Evolutionary conservation across 164 flowering plant species (phyloP).

Genomic region (Magnolia changhungtana): DNA sequence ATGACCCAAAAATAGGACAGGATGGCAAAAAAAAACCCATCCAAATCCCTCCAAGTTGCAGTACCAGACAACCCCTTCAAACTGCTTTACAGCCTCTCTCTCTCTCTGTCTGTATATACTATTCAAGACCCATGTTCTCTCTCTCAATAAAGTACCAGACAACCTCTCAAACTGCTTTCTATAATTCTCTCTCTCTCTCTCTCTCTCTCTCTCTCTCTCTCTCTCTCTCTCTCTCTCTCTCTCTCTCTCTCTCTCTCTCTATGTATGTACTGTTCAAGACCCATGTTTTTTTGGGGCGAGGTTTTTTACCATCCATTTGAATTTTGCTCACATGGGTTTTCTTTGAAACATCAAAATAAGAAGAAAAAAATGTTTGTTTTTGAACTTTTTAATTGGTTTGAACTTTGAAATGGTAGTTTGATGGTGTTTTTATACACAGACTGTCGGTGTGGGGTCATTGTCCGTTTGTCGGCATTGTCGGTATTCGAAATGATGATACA

Average conservation of each 20-base stretch:
- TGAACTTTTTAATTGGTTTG: constrained; percentile 9
- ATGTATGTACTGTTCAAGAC: no score
- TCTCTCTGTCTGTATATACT: background rate
- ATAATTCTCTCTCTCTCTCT: no score
- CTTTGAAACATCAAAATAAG: constrained; percentile 1
- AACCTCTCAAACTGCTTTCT: no score
- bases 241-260: no score
- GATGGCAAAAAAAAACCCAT: constrained; percentile 1
- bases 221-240: no score
- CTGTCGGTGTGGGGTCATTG: constrained; percentile 44
- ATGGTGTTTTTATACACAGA: constrained; percentile 3
- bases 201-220: background rate
- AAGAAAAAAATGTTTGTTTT: background rate
- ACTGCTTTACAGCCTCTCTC: constrained; percentile 47
- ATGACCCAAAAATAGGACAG: background rate
- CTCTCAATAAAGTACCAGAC: no score
- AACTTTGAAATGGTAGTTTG: constrained; percentile 18
- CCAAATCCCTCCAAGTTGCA: constrained; percentile 28
- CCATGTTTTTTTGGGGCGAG: background rate
- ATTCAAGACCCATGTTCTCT: no score
- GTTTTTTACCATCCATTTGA: background rate
- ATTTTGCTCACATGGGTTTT: background rate
- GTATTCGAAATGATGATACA: constrained; percentile 32
- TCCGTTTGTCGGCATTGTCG: constrained; percentile 53
- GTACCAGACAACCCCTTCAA: constrained; percentile 42